phyloP scores from a whole-genome alignment of 768 basidiomycete species.

The Xanthoconium stramineum region DNA sequence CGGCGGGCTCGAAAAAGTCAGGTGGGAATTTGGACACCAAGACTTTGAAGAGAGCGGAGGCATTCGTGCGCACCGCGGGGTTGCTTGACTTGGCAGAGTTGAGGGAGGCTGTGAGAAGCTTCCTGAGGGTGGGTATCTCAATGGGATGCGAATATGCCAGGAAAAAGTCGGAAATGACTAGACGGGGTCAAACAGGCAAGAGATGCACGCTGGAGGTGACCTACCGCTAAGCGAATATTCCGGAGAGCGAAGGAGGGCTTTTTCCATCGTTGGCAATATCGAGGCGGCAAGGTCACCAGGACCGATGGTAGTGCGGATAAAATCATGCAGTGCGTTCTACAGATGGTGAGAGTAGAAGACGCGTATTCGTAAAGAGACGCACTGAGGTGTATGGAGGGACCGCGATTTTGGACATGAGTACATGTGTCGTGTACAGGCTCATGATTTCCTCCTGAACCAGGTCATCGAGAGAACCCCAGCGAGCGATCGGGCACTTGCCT shows the following conservation, averaged over 20 bases:
- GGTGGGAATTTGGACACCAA: conserved; percentile 36
- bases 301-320: conserved; percentile 52
- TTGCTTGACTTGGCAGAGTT: conserved; percentile 77
- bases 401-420: conserved; percentile 65
- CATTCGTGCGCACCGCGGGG: conserved; percentile 50
- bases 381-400: conserved; percentile 62
- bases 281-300: conserved; percentile 47
- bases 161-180: conserved; percentile 61
- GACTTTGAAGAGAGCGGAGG: conserved; percentile 55
- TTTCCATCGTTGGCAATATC: conserved; percentile 74
- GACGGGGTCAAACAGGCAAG: conserved; percentile 1
- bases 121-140: conserved; percentile 45
- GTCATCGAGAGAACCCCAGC: not conserved
- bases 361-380: conserved; percentile 19
- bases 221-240: conserved; percentile 69
- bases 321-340: conserved; percentile 57
- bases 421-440: conserved; percentile 51
- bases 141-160: conserved; percentile 50
- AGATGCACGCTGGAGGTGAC: conserved; percentile 13
- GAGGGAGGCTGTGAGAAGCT: conserved; percentile 55
- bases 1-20: conserved; percentile 42
- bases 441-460: conserved; percentile 52
- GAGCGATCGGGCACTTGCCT: conserved; percentile 32
- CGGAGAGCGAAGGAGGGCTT: conserved; percentile 76
- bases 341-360: conserved; percentile 3